Percentiles rank a stretch among this genome's conserved stretches.
These are phyloP conservation scores for Pochonia chlamydosporia DNA, from an alignment of 2,329 filamentous ascomycete genomes.

Conservation along the genomic window DNA sequence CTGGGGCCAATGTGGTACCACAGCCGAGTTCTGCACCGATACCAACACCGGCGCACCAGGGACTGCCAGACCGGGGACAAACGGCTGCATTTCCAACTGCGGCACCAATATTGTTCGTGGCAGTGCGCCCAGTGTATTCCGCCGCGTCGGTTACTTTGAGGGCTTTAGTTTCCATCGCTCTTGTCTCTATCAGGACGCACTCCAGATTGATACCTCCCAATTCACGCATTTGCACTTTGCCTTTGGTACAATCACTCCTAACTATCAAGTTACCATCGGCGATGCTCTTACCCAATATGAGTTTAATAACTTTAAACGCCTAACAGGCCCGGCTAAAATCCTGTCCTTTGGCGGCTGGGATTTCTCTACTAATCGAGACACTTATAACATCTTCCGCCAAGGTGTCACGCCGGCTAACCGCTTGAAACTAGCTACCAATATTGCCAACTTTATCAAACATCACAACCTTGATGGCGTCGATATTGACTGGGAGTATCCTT, in stretches of 20 bases:
- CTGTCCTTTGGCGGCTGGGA: conserved; percentile 24
- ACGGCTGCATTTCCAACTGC: conserved; percentile 24
- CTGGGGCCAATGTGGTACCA: conserved; percentile 37
- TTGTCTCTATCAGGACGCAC: conserved; percentile 1
- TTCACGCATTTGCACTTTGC: conserved; percentile 31
- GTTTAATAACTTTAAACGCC: conserved; percentile 13
- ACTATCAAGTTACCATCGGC: conserved; percentile 12
- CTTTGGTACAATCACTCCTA: conserved; percentile 24
- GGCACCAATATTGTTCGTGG: conserved; percentile 17
- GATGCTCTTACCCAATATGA: conserved; percentile 12
- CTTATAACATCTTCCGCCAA: conserved; percentile 14
- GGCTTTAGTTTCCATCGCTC: conserved; percentile 3
- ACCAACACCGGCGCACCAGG: conserved; percentile 28
- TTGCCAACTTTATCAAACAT: conserved; percentile 31
- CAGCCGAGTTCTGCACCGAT: conserved; percentile 31
- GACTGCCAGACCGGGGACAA: conserved; percentile 22
- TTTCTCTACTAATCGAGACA: conserved; percentile 11
- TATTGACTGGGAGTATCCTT: conserved; percentile 37
- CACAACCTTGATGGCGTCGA: conserved; percentile 32
- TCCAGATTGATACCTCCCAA: conserved; percentile 6
- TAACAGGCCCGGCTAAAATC: conserved; percentile 17
- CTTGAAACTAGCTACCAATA: conserved; percentile 22
- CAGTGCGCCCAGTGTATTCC: not conserved
- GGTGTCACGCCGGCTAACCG: conserved; percentile 22
- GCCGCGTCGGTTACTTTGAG: conserved; percentile 16